Evolutionary conservation across 331 rosid genomes (phyloP).

Genomic region (Quercus lobata): DNA sequence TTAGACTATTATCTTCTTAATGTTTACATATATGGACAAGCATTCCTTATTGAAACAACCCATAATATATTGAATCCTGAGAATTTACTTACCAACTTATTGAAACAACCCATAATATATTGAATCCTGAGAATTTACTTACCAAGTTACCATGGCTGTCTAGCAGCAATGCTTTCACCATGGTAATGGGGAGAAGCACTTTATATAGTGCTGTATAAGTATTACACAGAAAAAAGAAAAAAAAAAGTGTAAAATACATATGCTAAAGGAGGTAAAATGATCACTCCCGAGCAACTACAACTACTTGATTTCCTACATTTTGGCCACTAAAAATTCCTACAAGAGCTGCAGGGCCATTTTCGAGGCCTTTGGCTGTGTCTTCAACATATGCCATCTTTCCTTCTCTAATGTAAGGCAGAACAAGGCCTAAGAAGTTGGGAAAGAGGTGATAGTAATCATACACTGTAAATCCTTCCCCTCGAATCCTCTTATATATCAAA

Average conservation of each 20-base stretch:
- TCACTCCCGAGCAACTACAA: neutral
- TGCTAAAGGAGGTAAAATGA: neutral
- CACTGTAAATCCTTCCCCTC: slow-evolving; percentile 4
- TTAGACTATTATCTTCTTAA: too few species aligned
- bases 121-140: too few species aligned
- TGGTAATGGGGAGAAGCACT: too few species aligned
- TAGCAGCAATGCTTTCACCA: too few species aligned
- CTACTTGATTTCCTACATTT: slow-evolving; percentile 5
- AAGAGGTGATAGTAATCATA: slow-evolving; percentile 3
- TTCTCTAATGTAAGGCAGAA: neutral
- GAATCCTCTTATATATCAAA: neutral
- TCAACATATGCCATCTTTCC: neutral
- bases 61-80: too few species aligned
- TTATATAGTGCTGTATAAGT: too few species aligned
- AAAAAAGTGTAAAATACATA: neutral
- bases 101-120: too few species aligned
- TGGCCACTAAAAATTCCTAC: slow-evolving; percentile 1
- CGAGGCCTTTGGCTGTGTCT: neutral
- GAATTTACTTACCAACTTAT: too few species aligned
- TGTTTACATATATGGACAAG: too few species aligned
- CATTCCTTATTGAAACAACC: too few species aligned
- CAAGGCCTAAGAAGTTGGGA: neutral
- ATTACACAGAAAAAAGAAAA: too few species aligned
- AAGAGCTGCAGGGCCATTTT: neutral
- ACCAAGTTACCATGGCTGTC: too few species aligned